Evolutionary conservation across 306 rosid genomes (phyloP), one percentile per base, ranked within the genome.

Genomic region (Pyrus pyrifolia): DNA sequence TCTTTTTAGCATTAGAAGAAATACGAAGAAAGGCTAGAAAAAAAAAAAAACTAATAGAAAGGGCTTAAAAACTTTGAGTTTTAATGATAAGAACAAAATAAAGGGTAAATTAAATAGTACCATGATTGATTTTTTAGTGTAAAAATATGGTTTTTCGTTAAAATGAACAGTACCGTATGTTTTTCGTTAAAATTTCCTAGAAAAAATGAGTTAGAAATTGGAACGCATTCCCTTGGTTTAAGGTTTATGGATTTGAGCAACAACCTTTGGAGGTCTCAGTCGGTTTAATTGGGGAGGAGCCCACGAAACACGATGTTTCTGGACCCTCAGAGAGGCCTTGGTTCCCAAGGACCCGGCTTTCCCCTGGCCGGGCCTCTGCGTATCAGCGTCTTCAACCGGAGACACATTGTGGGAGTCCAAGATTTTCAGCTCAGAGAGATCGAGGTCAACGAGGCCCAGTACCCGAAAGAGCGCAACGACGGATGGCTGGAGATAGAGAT

Each of bases 401-500:
- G 82, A 44, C 82, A 78, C 8, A 3, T 72, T 6, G 3, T 51
- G 17, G 82, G 62, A 13, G 2, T 5, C 14, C 84, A 51, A 18
- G 60, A 64, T 9, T 27, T 67, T 5, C 21, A 1, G 25, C 57
- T 80, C 1, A 13, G 31, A 31, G 72, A 81, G 8, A 46, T 35
- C 30, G 68, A 81, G 8, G 42, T 35, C 25, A 23, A 30, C 2
- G 66, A 76, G 1, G 18, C 8, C 2, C 70, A 68, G 7, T 72
- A 46, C 63, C 90, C 97, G 0, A 82, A 58, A 64, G 67, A 67
- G 59, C 83, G 93, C 74, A 55, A 27, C 1, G 93, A 92, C 27
- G 88, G 96, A 57, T 90, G 96, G 96, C 35, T 78, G 77, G 96
- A 92, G 83, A 69, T 88, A 7, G 91, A 87, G 79, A 42, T 92